phyloP scores from a whole-genome alignment of 1,284 basidiomycete genomes.

The Microbotryomycetes sp. region DNA sequence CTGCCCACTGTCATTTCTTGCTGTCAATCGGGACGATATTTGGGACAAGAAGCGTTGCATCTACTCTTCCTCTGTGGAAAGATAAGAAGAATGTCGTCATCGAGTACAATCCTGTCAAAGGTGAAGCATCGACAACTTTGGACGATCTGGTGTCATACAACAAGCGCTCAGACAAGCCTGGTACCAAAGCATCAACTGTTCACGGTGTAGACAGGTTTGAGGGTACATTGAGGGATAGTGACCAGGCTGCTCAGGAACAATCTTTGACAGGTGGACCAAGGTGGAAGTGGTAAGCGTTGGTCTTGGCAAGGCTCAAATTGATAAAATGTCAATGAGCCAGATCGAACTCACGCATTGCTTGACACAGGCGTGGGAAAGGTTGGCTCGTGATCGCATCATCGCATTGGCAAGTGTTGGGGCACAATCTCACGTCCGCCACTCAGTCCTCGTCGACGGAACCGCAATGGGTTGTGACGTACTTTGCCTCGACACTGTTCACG shows the following conservation, averaged over 20 bases:
- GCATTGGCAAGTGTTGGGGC: slow-evolving; percentile 51
- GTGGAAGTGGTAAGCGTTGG: slow-evolving; percentile 18
- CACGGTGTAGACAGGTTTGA: slow-evolving; percentile 45
- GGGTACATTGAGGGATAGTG: neutral
- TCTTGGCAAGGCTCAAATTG: neutral
- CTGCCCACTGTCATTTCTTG: no score
- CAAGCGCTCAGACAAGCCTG: slow-evolving; percentile 36
- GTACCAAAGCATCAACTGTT: slow-evolving; percentile 40
- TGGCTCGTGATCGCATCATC: slow-evolving; percentile 47
- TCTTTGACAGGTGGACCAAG: slow-evolving; percentile 1
- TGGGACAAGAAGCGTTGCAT: slow-evolving; percentile 44
- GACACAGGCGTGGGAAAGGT: slow-evolving; percentile 48
- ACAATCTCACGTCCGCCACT: slow-evolving; percentile 33
- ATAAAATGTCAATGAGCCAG: neutral
- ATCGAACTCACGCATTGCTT: neutral
- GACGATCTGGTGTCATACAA: slow-evolving; percentile 47
- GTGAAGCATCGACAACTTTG: slow-evolving; percentile 36
- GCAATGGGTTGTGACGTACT: slow-evolving; percentile 51
- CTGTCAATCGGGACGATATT: no score
- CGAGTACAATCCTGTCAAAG: slow-evolving; percentile 43
- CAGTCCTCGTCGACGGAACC: slow-evolving; percentile 34
- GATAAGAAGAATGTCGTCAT: slow-evolving; percentile 49
- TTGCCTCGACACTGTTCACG: slow-evolving; percentile 52
- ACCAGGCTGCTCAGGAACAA: neutral
- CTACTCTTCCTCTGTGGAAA: slow-evolving; percentile 51